Evolutionary conservation across 345 rosid species (phyloP).

Genomic region (Eucalyptus melliodora): DNA sequence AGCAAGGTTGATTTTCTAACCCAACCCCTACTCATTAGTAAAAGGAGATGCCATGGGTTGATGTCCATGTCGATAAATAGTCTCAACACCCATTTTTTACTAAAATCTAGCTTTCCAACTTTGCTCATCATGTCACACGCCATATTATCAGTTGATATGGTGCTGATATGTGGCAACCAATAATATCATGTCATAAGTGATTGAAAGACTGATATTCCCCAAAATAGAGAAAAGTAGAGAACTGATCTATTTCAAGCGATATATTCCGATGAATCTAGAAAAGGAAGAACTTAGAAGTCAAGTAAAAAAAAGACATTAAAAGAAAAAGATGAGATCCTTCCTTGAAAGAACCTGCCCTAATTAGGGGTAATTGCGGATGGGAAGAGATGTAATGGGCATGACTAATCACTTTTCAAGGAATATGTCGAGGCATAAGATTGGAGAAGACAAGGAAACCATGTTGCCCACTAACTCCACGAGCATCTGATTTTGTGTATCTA

Average conservation of each 20-base stretch:
- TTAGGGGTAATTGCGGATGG: not conserved
- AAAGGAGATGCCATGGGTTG: not conserved
- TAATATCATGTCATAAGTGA: not conserved
- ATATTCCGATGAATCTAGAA: not conserved
- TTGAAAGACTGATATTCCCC: not conserved
- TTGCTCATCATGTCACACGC: not conserved
- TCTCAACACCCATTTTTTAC: not conserved
- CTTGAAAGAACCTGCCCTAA: not conserved
- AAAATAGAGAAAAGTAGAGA: not conserved
- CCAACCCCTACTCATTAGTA: not conserved
- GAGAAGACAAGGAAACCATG: slow-evolving; percentile 10
- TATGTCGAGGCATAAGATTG: not conserved
- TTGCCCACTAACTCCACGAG: not conserved
- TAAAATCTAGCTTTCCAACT: not conserved
- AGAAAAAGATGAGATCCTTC: not conserved
- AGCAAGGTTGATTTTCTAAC: not conserved
- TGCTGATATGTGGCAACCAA: not conserved
- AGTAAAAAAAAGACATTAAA: not conserved
- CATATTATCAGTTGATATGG: not conserved
- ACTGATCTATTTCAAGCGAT: not conserved
- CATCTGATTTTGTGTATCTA: not conserved
- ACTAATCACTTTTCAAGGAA: not conserved
- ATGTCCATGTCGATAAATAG: not conserved
- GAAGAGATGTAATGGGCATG: not conserved
- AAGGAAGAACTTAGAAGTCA: not conserved